These are phyloP conservation scores for Saccharomyces hybrid DNA, from an alignment of 1,139 yeast species.

Conservation along the genomic window DNA sequence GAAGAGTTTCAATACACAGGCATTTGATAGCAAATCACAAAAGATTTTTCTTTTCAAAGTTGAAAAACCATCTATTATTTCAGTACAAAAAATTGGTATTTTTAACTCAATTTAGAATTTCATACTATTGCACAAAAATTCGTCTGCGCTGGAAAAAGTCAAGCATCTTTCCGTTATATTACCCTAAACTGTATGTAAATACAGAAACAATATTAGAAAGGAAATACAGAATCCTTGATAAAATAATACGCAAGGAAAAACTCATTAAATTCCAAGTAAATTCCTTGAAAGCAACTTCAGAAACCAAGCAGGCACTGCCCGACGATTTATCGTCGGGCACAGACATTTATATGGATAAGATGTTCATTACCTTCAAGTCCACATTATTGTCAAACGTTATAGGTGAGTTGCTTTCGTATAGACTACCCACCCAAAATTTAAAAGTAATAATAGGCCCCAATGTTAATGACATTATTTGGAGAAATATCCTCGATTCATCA, in stretches of 20 bases:
- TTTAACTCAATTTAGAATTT: neutral
- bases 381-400: conserved; percentile 46
- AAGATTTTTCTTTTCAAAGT: neutral
- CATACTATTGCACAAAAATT: neutral
- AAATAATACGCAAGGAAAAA: neutral
- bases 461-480: conserved; percentile 57
- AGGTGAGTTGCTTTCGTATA: conserved; percentile 46
- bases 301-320: neutral
- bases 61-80: neutral
- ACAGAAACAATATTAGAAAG: neutral
- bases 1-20: neutral
- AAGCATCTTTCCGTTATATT: neutral
- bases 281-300: neutral
- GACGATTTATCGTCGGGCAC: conserved; percentile 8
- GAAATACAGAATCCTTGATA: neutral
- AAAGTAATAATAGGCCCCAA: conserved; percentile 43
- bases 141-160: neutral
- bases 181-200: neutral
- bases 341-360: conserved; percentile 31
- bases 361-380: conserved; percentile 47
- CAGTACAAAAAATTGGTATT: neutral
- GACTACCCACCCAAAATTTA: conserved; percentile 39
- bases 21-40: neutral
- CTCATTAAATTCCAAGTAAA: neutral
- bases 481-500: conserved; percentile 39